Conservation (phyloP, 257 asterid species). For the Handroanthus guayacan region DNA sequence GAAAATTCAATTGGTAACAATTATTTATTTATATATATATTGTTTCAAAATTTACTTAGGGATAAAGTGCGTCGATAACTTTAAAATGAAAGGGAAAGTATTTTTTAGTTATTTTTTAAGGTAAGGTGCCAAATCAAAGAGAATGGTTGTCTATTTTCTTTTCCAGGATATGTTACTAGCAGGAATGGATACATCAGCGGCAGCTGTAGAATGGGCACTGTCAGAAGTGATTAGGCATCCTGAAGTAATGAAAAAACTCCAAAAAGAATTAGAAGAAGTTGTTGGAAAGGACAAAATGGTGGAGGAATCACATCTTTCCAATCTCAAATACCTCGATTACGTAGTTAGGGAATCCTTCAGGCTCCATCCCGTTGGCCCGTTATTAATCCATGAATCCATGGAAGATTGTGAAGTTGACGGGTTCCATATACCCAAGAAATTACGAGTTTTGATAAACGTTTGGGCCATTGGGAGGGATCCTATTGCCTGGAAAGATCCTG, state of each 20-base stretch:
- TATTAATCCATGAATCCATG: conserved; percentile 39
- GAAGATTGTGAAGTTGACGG: conserved; percentile 43
- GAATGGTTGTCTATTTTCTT: neutral
- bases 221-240: conserved; percentile 46
- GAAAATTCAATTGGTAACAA: too few relatives aligned
- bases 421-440: conserved; percentile 28
- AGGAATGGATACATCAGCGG: conserved; percentile 45
- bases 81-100: too few relatives aligned
- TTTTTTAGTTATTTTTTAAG: too few relatives aligned
- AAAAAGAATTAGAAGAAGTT: conserved; percentile 31
- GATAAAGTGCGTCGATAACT: too few relatives aligned
- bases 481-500: conserved; percentile 32
- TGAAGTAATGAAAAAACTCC: conserved; percentile 34
- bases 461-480: conserved; percentile 50
- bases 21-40: too few relatives aligned
- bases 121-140: too few relatives aligned
- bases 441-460: conserved; percentile 31
- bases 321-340: conserved; percentile 35
- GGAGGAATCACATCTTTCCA: conserved; percentile 42
- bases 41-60: too few relatives aligned
- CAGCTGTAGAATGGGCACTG: conserved; percentile 44
- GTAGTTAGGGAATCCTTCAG: conserved; percentile 43
- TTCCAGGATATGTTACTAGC: conserved; percentile 45
- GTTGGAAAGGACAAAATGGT: conserved; percentile 41
- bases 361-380: conserved; percentile 41